A percentile compares a stretch with the other conserved stretches of the same genome.
Evolutionary conservation across 139 green algal genomes (phyloP).

Genomic region (Gonium pectorale): DNA sequence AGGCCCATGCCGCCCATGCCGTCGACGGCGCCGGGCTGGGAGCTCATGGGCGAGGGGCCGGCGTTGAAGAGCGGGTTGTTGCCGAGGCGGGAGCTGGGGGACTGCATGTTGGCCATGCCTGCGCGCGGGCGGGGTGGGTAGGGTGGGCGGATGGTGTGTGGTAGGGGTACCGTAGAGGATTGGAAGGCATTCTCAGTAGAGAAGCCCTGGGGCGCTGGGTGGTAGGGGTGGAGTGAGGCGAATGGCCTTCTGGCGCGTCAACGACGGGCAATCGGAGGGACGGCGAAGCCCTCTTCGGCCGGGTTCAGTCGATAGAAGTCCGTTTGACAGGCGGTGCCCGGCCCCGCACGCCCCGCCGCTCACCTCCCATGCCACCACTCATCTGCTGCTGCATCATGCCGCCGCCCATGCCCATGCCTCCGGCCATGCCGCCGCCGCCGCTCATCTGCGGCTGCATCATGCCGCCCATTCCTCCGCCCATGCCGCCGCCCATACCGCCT

Average conservation of each 20-base stretch:
- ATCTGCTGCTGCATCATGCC: conserved; percentile 22
- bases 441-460: neutral
- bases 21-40: conserved; percentile 27
- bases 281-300: too few relatives aligned
- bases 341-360: neutral
- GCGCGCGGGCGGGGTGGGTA: neutral
- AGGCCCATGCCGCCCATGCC: neutral
- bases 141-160: neutral
- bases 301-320: too few relatives aligned
- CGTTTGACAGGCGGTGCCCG: neutral
- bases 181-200: too few relatives aligned
- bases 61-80: conserved; percentile 50
- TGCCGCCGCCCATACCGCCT: neutral
- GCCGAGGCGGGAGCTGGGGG: neutral
- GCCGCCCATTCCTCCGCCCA: neutral
- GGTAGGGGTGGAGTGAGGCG: too few relatives aligned
- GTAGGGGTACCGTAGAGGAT: too few relatives aligned
- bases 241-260: too few relatives aligned
- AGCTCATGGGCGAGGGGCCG: conserved; percentile 45
- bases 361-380: neutral
- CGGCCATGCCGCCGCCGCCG: conserved; percentile 3
- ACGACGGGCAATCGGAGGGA: too few relatives aligned
- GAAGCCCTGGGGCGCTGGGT: too few relatives aligned
- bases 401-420: conserved; percentile 31
- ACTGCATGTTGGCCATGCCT: conserved; percentile 6